Base-by-base conservation (phyloP, 129 eudicot species). In the Helianthus tuberosus region DNA sequence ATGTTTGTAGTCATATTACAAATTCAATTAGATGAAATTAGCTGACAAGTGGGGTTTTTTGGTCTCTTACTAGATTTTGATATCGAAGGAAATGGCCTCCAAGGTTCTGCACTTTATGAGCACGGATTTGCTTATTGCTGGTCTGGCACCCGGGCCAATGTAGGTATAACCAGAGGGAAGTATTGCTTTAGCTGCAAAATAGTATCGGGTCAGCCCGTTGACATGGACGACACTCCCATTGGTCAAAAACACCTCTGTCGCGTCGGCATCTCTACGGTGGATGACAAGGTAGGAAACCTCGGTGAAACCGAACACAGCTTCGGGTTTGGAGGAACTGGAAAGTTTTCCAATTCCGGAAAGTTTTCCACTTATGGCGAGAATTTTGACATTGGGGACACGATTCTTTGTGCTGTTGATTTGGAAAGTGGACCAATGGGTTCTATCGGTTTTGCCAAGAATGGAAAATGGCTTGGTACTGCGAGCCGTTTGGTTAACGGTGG, bases 81-180 rank as follows among this genome's bases (percentile, higher is more conserved):
- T 35, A 59, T 89, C 41, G 85, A 83, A 80, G 87, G 68, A 71
- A 76, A 83, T 64, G 92, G 92, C 27, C 88, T 89, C 1, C 64
- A 55, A 74, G 90, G 92, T 47, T 87, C 87, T 36, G 88, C 86
- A 4, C 92, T 89, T 47, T 79, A 79, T 61, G 92, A 84, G 55
- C 57, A 85, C 11, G 96, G 92, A 20, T 89, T 89, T 69, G 90
- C 90, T 47, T 87, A 89, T 57, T 89, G 96, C 75, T 89, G 96
- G 96, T 89, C 92, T 58, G 96, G 96, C 78, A 92, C 96, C 23
- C 96, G 96, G 51, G 92, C 90, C 51, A 85, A 78, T 79, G 48
- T 83, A 32, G 90, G 92, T 48, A 84, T 89, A 50, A 77, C 73
- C 2, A 65, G 85, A 52, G 96, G 96, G 23, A 89, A 77, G 43